Conservation (phyloP, 176 grass and related monocot genomes). For the Canna indica region DNA sequence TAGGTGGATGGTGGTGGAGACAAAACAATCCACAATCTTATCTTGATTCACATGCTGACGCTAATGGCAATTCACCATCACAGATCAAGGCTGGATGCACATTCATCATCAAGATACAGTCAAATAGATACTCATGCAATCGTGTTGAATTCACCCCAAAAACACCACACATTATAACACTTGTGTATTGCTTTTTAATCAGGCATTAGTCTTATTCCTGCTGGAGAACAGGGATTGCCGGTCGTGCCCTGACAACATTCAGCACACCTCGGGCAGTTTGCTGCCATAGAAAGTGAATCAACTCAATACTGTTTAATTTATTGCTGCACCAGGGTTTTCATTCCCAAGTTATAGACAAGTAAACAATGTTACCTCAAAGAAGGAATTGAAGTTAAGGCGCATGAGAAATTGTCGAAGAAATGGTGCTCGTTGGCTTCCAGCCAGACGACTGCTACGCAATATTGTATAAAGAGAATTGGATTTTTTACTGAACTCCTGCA, state of each 20-base stretch:
- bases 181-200: not conserved
- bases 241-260: slow-evolving; percentile 51
- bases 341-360: not conserved
- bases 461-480: slow-evolving; percentile 96
- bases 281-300: slow-evolving; percentile 17
- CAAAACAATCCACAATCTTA: too few relatives aligned
- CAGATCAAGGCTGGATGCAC: too few relatives aligned
- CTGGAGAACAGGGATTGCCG: slow-evolving; percentile 4
- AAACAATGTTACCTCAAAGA: slow-evolving; percentile 63
- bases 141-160: not conserved
- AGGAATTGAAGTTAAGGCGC: slow-evolving; percentile 86
- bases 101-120: too few relatives aligned
- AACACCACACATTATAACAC: not conserved
- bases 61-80: too few relatives aligned
- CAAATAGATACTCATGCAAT: too few relatives aligned
- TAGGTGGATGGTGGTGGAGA: too few relatives aligned
- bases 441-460: slow-evolving; percentile 74
- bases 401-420: slow-evolving; percentile 90
- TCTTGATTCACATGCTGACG: too few relatives aligned
- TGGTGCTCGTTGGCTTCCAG: slow-evolving; percentile 79
- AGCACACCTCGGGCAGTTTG: slow-evolving; percentile 79
- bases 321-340: not conserved
- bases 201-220: not conserved
- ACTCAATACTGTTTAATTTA: not conserved
- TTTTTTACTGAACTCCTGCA: slow-evolving; percentile 92